Evolutionary conservation across 2,329 filamentous ascomycete genomes (phyloP).

Genomic region (Arthrobotrys iridis): DNA sequence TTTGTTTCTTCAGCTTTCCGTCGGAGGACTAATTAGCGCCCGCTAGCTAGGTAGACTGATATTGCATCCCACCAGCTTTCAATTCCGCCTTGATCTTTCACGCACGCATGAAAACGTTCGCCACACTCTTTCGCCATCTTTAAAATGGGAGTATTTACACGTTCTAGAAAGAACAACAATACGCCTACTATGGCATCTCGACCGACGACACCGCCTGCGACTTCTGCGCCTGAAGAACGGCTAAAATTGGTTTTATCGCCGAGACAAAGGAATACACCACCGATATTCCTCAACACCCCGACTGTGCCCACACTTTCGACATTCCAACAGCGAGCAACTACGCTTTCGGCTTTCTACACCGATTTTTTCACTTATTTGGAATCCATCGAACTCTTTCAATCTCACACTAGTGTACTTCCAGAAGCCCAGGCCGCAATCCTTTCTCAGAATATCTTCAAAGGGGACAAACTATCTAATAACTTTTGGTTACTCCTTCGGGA

Average conservation of each 20-base stretch:
- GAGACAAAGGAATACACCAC: constrained; percentile 4
- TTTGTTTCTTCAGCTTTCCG: too few relatives aligned
- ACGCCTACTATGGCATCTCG: not conserved
- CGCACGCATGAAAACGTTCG: not conserved
- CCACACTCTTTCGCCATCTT: not conserved
- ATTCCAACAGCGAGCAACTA: constrained; percentile 14
- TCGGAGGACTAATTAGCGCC: too few relatives aligned
- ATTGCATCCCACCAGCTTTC: too few relatives aligned
- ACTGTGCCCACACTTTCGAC: not conserved
- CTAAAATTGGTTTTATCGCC: constrained; percentile 11
- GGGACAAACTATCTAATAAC: constrained; percentile 30
- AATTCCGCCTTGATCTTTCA: not conserved
- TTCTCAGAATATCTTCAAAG: constrained; percentile 14
- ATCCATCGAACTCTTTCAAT: constrained; percentile 34
- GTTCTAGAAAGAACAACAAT: not conserved
- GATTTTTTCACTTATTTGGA: constrained; percentile 29
- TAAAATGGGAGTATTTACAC: not conserved
- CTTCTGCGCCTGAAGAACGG: not conserved
- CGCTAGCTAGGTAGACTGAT: not conserved
- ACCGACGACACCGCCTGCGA: not conserved
- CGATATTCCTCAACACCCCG: not conserved
- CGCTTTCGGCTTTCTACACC: constrained; percentile 11
- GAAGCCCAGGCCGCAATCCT: constrained; percentile 6
- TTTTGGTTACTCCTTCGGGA: constrained; percentile 38
- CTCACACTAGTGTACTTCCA: constrained; percentile 3